Conservation (phyloP, 805 yeast species). For the Cyberlindnera mrakii region DNA sequence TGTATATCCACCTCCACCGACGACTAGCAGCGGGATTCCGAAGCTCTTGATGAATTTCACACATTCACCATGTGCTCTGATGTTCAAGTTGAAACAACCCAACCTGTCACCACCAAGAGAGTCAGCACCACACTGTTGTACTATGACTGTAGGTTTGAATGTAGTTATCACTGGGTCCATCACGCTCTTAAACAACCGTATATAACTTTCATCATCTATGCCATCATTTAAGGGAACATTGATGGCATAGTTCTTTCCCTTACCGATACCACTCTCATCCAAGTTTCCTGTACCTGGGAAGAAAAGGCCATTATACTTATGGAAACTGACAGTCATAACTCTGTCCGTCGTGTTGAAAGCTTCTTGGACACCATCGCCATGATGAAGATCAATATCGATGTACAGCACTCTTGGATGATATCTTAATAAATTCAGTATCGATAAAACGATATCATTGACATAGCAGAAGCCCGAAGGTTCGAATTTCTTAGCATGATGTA, state of each 20-base stretch:
- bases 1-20: constrained; percentile 98
- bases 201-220: constrained; percentile 85
- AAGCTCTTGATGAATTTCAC: constrained; percentile 84
- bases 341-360: constrained; percentile 93
- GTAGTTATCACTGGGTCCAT: constrained; percentile 87
- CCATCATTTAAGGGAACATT: constrained; percentile 95
- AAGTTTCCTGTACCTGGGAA: constrained; percentile 97
- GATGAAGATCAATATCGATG: constrained; percentile 92
- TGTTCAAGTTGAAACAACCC: constrained; percentile 89
- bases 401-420: constrained; percentile 91
- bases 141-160: constrained; percentile 90
- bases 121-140: constrained; percentile 97
- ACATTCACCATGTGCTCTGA: constrained; percentile 93
- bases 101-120: constrained; percentile 88
- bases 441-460: constrained; percentile 87
- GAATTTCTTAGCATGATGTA: constrained; percentile 92
- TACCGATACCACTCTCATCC: constrained; percentile 83
- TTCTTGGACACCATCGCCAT: constrained; percentile 98
- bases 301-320: constrained; percentile 88
- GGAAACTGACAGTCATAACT: constrained; percentile 95
- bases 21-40: constrained; percentile 82
- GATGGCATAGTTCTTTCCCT: constrained; percentile 81
- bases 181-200: constrained; percentile 69
- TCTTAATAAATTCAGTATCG: constrained; percentile 76
- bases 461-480: constrained; percentile 97